Evolutionary conservation across 202 grass and related monocot species (phyloP), one percentile per base, ranked within the genome.

Genomic region (Digitaria exilis): DNA sequence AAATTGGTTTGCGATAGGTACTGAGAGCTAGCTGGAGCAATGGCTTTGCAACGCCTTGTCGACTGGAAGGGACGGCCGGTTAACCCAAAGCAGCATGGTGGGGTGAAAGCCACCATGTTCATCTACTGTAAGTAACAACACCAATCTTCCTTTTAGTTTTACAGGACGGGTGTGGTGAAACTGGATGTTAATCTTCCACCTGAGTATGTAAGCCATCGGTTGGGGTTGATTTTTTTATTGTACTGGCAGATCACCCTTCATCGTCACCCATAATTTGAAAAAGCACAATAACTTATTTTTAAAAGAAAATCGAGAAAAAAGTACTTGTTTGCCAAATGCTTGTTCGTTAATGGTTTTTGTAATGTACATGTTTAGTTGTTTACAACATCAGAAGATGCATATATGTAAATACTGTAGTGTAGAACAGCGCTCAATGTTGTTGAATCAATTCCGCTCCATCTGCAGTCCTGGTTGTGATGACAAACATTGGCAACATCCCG

Each of bases 11-110:
- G 51, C 21, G 13, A 50, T 26, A 59, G 18, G 24, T 67, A 5
- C 30, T 24, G 21, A 61, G 28, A 84, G 25, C 12, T 75, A 8
- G 32, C n/a, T 43, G 7, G 13, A 73, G 64, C 26, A 58, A 93
- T 90, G 91, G 71, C 77, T 80, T 43, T 82, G 26, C 65, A 88
- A 79, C 34, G 85, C 65, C 65, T 93, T 26, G 82, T 90, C 48
- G 88, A 90, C 29, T 90, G 91, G 88, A 87, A 64, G 71, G 82
- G 91, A 88, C 84, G 59, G 8, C 82, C 71, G 9, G 43, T 90
- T 78, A 71, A 85, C 60, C 44, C 41, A 58, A 80, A 75, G 16
- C 58, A 50, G 52, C 91, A 93, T 41, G 91, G 91, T 56, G 84
- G 81, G 32, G 67, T 83, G 35, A 83, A 86, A 79, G 84, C 84